Evolutionary conservation across 768 basidiomycete genomes (phyloP), one percentile per base, ranked within the genome.

Genomic region (Boletellus emodensis): DNA sequence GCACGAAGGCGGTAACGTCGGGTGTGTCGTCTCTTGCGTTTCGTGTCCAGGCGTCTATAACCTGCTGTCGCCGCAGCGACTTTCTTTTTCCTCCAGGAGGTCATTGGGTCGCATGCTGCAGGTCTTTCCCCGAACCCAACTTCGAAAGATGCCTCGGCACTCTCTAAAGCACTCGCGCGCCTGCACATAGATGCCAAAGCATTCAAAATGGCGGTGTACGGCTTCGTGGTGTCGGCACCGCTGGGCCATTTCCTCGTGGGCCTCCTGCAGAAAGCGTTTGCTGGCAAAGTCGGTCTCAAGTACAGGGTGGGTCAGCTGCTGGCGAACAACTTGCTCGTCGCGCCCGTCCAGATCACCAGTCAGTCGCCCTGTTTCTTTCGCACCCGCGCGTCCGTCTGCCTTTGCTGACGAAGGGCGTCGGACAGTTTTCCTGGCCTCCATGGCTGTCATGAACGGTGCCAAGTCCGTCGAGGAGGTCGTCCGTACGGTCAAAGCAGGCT

Each of bases 361-460:
- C 58, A 59, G 81, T 69, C 13, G 39, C 18, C 38, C 36, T 22
- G 37, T 28, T 26, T 10, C 36, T 28, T 44, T 49, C 18, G 39
- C 1, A 26, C 24, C 24, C 24, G 24, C 24, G 24, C 24, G 5
- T 7, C 6, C 24, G 24, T 26, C 24, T 26, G 24, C 24, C 6
- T 46, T 46, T 15, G 33, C 18, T 59, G 42, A 39, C 8, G 34
- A 30, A 30, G 30, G 1, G 2, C 30, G 9, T 43, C 15, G 46
- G 30, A 22, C 53, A 85, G 90, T 79, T 4, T 90, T 81, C 67
- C 76, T 94, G 30, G 75, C 85, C 0, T 88, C 82, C 22, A 87
- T 90, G 82, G 88, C 92, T 1, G 66, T 93, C 33, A 92, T 94
- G 55, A 84, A 84, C 51, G 92, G 92, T 34, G 88, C 89, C 15